Evolutionary conservation across 2,329 filamentous ascomycete genomes (phyloP), one percentile per base, ranked within the genome.

Genomic region (Colletotrichum siamense): DNA sequence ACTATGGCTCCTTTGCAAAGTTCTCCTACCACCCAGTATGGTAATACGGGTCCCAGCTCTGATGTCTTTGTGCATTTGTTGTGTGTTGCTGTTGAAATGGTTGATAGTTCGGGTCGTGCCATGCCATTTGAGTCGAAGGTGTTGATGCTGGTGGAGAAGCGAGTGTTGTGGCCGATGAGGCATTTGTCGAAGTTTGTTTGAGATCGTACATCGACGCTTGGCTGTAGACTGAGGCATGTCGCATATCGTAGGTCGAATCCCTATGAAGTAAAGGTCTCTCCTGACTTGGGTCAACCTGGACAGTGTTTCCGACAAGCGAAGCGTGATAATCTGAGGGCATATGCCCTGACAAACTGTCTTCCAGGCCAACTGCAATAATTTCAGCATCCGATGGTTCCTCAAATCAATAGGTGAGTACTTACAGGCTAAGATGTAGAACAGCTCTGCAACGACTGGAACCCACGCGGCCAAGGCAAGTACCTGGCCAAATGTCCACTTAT

Each of bases 401-500:
- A 44, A 16, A 16, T 30, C 4, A 16, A 26, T n/a, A 28, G 8
- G 5, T 13, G n/a, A 15, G n/a, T 10, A 79, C 81, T 77, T 55
- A 83, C 82, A 81, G 3, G 79, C 79, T 22, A 81, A 78, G 4
- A 82, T 77, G 28, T 79, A 77, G 3, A 71, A 59, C n/a, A 83
- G 67, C 18, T 83, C 82, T 7, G 82, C 78, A 1, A 79, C 34
- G 2, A 83, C 79, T 0, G 82, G 81, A 10, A 79, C 76, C 82
- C 83, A 84, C 0, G 81, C 81, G 6, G 80, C 80, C 22, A 84
- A 66, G 0, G 82, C 78, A 5, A 84, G 72, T 5, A 83, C 81
- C 75, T 84, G 82, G 0, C 82, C 80, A 64, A 84, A 84, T 6
- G 79, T 82, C 82, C 82, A 84, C 26, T 76, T 71, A 2, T 73